Conservation (phyloP, 2,329 filamentous ascomycete genomes). For the Monilinia fructigena region DNA sequence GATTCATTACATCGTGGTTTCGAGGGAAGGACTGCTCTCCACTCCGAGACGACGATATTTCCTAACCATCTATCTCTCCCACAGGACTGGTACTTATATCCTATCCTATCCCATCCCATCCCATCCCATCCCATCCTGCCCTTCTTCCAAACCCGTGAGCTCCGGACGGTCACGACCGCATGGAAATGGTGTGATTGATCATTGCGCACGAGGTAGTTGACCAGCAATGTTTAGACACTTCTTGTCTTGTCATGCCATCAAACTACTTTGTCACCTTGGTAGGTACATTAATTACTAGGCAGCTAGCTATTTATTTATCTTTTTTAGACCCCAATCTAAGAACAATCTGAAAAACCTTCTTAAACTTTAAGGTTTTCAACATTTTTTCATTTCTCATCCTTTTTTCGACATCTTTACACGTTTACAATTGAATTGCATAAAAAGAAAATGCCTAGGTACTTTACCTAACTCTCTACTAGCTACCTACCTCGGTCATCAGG, state of each 20-base stretch:
- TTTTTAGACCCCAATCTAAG: too few species aligned
- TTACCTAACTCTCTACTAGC: too few species aligned
- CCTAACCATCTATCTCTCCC: not conserved
- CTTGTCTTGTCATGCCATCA: not conserved
- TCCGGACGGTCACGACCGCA: not conserved
- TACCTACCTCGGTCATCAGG: too few species aligned
- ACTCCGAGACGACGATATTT: not conserved
- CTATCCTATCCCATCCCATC: too few species aligned
- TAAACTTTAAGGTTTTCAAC: not conserved
- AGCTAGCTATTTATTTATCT: too few species aligned
- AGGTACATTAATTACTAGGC: not conserved
- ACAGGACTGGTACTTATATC: not conserved
- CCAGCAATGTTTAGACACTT: not conserved
- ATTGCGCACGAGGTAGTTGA: not conserved
- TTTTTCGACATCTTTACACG: not conserved
- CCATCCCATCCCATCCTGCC: not conserved
- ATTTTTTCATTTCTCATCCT: not conserved
- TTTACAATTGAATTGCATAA: not conserved
- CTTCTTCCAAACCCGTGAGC: not conserved
- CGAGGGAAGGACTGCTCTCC: too few species aligned
- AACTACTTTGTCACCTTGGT: not conserved
- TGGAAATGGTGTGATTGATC: slow-evolving; percentile 8
- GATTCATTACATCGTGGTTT: not conserved
- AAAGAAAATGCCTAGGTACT: not conserved
- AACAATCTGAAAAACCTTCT: too few species aligned